Conservation (phyloP, 140 eudicot genomes). For the Erigeron philadelphicus region DNA sequence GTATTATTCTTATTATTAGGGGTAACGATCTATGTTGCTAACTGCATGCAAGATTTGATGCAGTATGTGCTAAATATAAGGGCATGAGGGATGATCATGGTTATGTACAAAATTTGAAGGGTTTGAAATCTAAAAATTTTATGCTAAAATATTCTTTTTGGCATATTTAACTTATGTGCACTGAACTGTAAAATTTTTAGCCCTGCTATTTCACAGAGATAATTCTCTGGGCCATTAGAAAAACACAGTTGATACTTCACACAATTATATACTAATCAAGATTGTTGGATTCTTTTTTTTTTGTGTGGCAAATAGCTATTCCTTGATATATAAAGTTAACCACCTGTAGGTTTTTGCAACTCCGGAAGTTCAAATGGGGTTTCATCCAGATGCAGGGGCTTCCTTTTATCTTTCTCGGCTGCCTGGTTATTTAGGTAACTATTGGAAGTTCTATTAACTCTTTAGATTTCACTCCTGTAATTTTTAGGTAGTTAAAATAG, state of each 20-base stretch:
- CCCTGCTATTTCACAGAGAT: no score
- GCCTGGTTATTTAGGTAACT: slow-evolving; percentile 90
- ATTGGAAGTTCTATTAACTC: neutral
- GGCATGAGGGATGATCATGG: no score
- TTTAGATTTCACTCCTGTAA: slow-evolving; percentile 4
- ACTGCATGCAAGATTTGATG: no score
- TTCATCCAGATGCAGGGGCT: slow-evolving; percentile 98
- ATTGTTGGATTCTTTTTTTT: neutral
- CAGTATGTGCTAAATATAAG: no score
- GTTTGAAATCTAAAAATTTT: no score
- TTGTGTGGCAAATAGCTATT: neutral
- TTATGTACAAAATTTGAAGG: no score
- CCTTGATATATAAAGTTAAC: neutral
- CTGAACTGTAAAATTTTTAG: no score
- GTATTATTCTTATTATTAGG: neutral
- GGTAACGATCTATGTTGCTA: no score
- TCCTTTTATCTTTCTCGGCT: slow-evolving; percentile 87
- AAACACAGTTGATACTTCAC: neutral
- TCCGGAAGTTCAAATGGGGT: slow-evolving; percentile 84
- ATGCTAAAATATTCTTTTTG: no score
- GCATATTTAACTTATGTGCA: no score
- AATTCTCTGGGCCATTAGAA: no score
- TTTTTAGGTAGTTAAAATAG: no score
- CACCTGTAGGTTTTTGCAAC: slow-evolving; percentile 58
- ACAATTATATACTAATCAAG: neutral